phyloP scores from a whole-genome alignment of 2,329 filamentous ascomycete species.

The Xylaria sp. region DNA sequence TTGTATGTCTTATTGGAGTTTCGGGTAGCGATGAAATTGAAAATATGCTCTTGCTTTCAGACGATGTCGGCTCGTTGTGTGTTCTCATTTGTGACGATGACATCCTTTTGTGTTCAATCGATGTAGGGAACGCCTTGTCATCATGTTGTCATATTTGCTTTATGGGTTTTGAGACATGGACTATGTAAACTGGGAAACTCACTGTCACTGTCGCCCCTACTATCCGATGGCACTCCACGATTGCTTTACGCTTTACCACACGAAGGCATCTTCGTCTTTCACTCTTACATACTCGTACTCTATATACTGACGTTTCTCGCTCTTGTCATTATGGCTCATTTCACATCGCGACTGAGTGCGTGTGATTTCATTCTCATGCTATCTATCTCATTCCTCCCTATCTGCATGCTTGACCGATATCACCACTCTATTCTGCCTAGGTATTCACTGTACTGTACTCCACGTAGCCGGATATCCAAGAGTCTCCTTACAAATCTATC shows the following conservation, averaged over 20 bases:
- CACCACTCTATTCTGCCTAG: not conserved
- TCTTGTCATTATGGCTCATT: slow-evolving; percentile 35
- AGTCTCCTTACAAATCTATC: not conserved
- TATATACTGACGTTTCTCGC: slow-evolving; percentile 17
- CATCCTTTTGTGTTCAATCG: slow-evolving; percentile 39
- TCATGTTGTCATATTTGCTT: slow-evolving; percentile 34
- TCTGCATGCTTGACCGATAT: no score
- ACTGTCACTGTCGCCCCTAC: slow-evolving; percentile 1
- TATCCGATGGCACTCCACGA: slow-evolving; percentile 12
- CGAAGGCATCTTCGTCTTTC: not conserved
- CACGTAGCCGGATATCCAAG: not conserved
- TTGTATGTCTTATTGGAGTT: slow-evolving; percentile 32
- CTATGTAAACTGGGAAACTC: slow-evolving; percentile 16
- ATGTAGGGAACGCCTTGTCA: slow-evolving; percentile 49
- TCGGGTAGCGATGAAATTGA: slow-evolving; percentile 37
- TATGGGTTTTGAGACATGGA: not conserved
- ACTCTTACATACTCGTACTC: slow-evolving; percentile 1
- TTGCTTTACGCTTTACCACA: slow-evolving; percentile 1
- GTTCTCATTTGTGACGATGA: slow-evolving; percentile 40
- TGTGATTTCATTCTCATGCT: slow-evolving; percentile 28
- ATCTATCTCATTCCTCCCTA: not conserved
- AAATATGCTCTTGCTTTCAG: slow-evolving; percentile 42
- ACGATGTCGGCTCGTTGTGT: slow-evolving; percentile 50
- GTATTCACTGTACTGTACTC: not conserved
- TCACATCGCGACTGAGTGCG: slow-evolving; percentile 20